A percentile compares a stretch with the other conserved stretches of the same genome.
Conservation (phyloP, 371 early-diverging fungal species). For the Mortierella sp. region DNA sequence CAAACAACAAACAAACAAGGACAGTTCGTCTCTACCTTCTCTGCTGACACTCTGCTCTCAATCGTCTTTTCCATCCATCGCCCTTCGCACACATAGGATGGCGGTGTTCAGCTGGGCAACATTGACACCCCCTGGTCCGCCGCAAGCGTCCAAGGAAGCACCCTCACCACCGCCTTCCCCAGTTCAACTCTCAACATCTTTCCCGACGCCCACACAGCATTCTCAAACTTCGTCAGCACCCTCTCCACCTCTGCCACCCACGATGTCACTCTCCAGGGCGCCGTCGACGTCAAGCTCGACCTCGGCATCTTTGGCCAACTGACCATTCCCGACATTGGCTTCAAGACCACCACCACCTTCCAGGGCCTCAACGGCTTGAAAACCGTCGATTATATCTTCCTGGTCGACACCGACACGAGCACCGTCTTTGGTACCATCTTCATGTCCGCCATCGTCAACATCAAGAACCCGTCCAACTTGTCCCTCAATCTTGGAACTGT, state of each 20-base stretch:
- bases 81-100: conserved; percentile 26
- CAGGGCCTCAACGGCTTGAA: conserved; percentile 37
- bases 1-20: neutral
- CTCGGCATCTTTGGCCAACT: conserved; percentile 41
- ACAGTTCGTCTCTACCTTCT: neutral
- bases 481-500: conserved; percentile 38
- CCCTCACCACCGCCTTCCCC: conserved; percentile 36
- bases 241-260: conserved; percentile 29
- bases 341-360: conserved; percentile 31
- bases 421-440: conserved; percentile 11
- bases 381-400: conserved; percentile 17
- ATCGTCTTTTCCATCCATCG: neutral
- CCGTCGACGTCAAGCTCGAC: conserved; percentile 46
- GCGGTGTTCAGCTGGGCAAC: conserved; percentile 37
- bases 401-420: conserved; percentile 24
- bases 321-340: conserved; percentile 43
- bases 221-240: conserved; percentile 33
- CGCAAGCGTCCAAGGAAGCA: conserved; percentile 27
- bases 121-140: conserved; percentile 38
- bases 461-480: conserved; percentile 45
- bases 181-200: conserved; percentile 42
- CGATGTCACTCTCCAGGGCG: conserved; percentile 34
- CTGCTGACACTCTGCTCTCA: neutral
- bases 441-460: conserved; percentile 40
- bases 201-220: conserved; percentile 29